Evolutionary conservation across 441 rosid genomes (phyloP).

Genomic region (Aleurites moluccanus): DNA sequence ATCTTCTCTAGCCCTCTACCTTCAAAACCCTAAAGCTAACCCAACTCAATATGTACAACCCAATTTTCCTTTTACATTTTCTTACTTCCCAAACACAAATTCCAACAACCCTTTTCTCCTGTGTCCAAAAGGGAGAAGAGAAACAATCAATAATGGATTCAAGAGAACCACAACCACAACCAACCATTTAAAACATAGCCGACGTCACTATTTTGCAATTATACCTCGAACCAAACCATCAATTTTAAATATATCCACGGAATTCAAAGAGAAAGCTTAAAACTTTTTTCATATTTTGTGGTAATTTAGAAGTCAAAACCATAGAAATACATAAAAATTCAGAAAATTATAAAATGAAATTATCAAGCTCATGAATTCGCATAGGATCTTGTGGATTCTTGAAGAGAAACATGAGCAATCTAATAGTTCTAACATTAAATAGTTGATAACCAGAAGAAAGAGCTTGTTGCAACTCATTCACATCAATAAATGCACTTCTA

Average conservation of each 20-base stretch:
- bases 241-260: neutral
- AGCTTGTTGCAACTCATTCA: conserved; percentile 59
- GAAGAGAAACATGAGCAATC: conserved; percentile 65
- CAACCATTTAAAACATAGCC: conserved; percentile 13
- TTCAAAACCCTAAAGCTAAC: too few species aligned
- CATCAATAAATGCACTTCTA: conserved; percentile 66
- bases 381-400: conserved; percentile 48
- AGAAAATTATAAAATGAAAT: too few species aligned
- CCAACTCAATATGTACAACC: too few species aligned
- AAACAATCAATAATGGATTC: too few species aligned
- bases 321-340: neutral
- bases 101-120: too few species aligned
- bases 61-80: too few species aligned
- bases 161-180: too few species aligned
- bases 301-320: conserved; percentile 10
- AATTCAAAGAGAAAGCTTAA: conserved; percentile 2
- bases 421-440: conserved; percentile 51
- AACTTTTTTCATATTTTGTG: neutral
- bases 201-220: neutral
- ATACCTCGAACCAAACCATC: neutral
- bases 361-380: conserved; percentile 37
- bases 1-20: too few species aligned
- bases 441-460: conserved; percentile 50
- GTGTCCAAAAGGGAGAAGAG: too few species aligned
- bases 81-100: too few species aligned